Conservation (phyloP, 305 asterid species). For the Euphrasia arctica region DNA sequence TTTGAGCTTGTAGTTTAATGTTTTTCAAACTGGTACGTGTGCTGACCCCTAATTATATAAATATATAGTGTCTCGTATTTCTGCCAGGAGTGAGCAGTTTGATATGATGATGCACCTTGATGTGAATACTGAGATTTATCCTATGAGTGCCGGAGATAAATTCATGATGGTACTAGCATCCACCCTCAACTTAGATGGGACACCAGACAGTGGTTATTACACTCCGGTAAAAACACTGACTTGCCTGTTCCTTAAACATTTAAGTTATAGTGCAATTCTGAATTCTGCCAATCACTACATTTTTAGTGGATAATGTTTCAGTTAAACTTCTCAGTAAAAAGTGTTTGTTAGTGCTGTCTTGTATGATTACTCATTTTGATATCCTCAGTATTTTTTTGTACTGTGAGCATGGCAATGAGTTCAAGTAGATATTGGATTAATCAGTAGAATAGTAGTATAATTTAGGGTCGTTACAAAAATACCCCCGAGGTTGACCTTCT, state of each 20-base stretch:
- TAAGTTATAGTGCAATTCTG: neutral
- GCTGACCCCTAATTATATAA: conserved; percentile 6
- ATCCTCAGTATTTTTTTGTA: neutral
- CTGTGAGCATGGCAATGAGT: neutral
- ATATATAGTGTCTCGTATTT: conserved; percentile 58
- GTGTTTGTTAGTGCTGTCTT: neutral
- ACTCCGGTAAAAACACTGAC: conserved; percentile 47
- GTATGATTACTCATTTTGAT: neutral
- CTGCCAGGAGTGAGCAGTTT: conserved; percentile 82
- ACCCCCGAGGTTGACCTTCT: neutral
- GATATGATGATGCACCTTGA: conserved; percentile 81
- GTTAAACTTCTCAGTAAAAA: neutral
- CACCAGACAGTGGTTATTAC: conserved; percentile 82
- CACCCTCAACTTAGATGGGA: conserved; percentile 88
- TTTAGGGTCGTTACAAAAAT: neutral
- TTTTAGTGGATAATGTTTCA: neutral
- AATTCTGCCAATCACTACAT: neutral
- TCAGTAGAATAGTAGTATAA: neutral
- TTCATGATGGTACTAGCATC: conserved; percentile 87
- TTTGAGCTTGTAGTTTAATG: neutral
- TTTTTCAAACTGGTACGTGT: neutral
- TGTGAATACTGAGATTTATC: conserved; percentile 69
- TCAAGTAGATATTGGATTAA: neutral
- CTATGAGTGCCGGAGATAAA: conserved; percentile 67
- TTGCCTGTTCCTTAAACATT: neutral